Conservation (phyloP, 805 yeast genomes). For the Barnettozyma sucrosica region DNA sequence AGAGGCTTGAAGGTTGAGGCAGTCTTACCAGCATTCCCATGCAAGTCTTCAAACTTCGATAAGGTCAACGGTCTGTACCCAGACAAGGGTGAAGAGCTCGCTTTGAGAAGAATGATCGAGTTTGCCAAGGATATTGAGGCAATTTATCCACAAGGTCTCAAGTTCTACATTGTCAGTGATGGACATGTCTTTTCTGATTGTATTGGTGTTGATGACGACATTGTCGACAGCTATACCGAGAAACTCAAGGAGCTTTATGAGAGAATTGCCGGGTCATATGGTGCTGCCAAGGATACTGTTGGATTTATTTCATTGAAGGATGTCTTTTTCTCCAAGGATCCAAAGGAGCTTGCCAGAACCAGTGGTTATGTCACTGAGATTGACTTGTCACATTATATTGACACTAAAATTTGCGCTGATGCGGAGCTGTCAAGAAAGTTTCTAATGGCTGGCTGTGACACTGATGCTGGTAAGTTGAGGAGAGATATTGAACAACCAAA, state of each 20-base stretch:
- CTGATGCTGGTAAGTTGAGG: slow-evolving; percentile 59
- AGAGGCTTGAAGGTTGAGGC: slow-evolving; percentile 45
- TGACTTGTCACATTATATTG: slow-evolving; percentile 32
- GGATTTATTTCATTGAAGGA: slow-evolving; percentile 39
- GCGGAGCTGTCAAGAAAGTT: slow-evolving; percentile 37
- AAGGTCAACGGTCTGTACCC: slow-evolving; percentile 47
- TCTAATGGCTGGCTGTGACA: slow-evolving; percentile 40
- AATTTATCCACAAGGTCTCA: slow-evolving; percentile 50
- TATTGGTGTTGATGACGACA: slow-evolving; percentile 53
- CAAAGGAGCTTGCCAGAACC: slow-evolving; percentile 22
- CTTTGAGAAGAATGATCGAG: slow-evolving; percentile 33
- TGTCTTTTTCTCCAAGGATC: slow-evolving; percentile 28
- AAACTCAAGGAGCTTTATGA: slow-evolving; percentile 39
- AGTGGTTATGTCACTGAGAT: slow-evolving; percentile 28
- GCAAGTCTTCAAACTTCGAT: slow-evolving; percentile 51
- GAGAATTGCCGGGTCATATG: slow-evolving; percentile 27
- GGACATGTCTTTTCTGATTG: slow-evolving; percentile 65
- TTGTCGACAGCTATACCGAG: slow-evolving; percentile 43
- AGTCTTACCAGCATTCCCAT: slow-evolving; percentile 60
- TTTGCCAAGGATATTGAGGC: slow-evolving; percentile 28
- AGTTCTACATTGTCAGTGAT: slow-evolving; percentile 52
- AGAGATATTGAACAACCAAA: slow-evolving; percentile 50
- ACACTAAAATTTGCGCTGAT: slow-evolving; percentile 31
- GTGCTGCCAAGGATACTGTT: slow-evolving; percentile 26
- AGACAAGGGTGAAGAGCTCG: slow-evolving; percentile 48